Conservation (phyloP, 192 early-diverging fungal genomes). For the Gamsiella multidivaricata region DNA sequence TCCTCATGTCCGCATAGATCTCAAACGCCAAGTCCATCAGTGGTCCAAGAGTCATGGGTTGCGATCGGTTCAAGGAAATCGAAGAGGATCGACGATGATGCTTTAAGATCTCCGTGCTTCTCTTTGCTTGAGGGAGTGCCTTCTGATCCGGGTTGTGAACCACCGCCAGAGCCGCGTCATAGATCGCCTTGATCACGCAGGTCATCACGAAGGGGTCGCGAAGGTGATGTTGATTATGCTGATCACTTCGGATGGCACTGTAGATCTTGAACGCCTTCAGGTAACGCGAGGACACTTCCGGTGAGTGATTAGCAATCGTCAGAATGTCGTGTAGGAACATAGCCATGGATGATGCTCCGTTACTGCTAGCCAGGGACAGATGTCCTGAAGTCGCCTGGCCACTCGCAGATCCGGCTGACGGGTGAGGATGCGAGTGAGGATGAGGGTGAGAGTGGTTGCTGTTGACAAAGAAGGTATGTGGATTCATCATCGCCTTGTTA, state of each 20-base stretch:
- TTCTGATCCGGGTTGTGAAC: constrained; percentile 26
- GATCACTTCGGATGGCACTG: constrained; percentile 31
- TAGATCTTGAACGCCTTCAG: constrained; percentile 50
- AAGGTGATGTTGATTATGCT: constrained; percentile 22
- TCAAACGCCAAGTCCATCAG: constrained; percentile 50
- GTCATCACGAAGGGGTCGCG: constrained; percentile 48
- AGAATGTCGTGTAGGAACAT: constrained; percentile 47
- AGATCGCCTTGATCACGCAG: constrained; percentile 45
- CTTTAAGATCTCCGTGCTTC: constrained; percentile 6
- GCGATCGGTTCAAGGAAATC: constrained; percentile 36
- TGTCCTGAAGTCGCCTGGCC: background rate
- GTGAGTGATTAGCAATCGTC: constrained; percentile 32
- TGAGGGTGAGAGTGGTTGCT: background rate
- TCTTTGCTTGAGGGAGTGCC: background rate
- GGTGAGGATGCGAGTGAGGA: background rate
- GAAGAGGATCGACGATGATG: constrained; percentile 39
- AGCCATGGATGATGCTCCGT: constrained; percentile 9
- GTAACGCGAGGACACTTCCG: constrained; percentile 38
- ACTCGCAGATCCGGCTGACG: background rate
- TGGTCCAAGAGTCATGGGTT: constrained; percentile 47
- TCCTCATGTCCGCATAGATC: constrained; percentile 43
- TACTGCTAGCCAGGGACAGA: background rate
- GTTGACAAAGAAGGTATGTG: constrained; percentile 9
- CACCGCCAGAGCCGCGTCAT: constrained; percentile 32
- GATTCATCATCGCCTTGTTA: constrained; percentile 43